These are phyloP conservation scores for Candida germanica DNA, from an alignment of 805 yeast species.

Conservation along the genomic window DNA sequence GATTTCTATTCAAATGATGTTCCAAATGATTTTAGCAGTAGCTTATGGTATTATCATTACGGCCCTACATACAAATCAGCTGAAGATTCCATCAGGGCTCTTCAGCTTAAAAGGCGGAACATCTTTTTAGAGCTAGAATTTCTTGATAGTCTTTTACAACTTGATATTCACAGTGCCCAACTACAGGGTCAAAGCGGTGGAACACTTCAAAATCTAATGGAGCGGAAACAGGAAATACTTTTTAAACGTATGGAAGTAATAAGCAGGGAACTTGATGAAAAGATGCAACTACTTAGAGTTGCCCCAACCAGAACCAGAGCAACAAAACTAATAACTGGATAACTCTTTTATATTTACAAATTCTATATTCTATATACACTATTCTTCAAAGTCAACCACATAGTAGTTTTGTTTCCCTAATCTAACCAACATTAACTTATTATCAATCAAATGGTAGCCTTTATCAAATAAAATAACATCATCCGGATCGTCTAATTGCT, in stretches of 20 bases:
- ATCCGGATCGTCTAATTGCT: slow-evolving; percentile 47
- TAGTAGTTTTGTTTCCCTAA: slow-evolving; percentile 71
- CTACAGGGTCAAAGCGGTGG: background rate
- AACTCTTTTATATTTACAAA: too few species aligned
- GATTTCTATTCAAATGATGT: background rate
- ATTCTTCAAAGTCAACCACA: slow-evolving; percentile 43
- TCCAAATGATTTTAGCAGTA: background rate
- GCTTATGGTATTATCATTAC: slow-evolving; percentile 16
- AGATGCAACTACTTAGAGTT: background rate
- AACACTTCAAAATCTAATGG: background rate
- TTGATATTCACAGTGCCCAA: background rate
- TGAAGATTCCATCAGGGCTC: slow-evolving; percentile 12
- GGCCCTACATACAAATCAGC: slow-evolving; percentile 15
- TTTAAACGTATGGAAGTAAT: background rate
- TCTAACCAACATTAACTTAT: slow-evolving; percentile 59
- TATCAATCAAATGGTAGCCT: slow-evolving; percentile 53
- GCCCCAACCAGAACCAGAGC: too few species aligned
- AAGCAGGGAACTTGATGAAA: background rate
- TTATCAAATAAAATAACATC: slow-evolving; percentile 47
- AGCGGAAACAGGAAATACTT: background rate
- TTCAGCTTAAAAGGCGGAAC: slow-evolving; percentile 4
- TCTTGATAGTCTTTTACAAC: background rate
- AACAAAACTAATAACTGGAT: too few species aligned
- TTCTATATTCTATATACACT: slow-evolving; percentile 2
- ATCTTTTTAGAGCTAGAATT: background rate